Evolutionary conservation across 495 filamentous ascomycete species (phyloP).

Genomic region (Penicillium canariense): DNA sequence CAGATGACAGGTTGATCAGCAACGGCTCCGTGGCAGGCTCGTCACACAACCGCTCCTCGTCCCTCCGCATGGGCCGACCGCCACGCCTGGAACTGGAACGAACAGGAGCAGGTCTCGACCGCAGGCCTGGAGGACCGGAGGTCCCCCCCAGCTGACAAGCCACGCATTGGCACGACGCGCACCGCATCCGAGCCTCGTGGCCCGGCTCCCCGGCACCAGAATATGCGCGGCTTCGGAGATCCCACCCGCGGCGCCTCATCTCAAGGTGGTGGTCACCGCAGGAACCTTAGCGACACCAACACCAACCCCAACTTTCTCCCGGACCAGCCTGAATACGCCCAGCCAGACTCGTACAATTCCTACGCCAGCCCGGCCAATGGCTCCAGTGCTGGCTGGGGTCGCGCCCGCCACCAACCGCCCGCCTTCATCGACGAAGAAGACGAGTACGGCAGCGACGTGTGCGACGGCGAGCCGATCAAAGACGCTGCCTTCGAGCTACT

Average conservation of each 20-base stretch:
- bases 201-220: constrained; percentile 26
- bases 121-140: constrained; percentile 21
- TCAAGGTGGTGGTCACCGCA: constrained; percentile 28
- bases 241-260: constrained; percentile 12
- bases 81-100: constrained; percentile 42
- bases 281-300: constrained; percentile 34
- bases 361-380: constrained; percentile 44
- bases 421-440: constrained; percentile 73
- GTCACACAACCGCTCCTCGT: constrained; percentile 22
- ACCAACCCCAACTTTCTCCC: constrained; percentile 5
- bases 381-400: constrained; percentile 31
- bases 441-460: constrained; percentile 64
- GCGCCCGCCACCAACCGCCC: constrained; percentile 43
- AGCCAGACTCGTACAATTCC: constrained; percentile 41
- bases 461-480: constrained; percentile 58
- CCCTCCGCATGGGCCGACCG: constrained; percentile 35
- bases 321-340: background rate
- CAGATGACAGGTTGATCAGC: constrained; percentile 65
- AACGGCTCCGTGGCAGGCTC: constrained; percentile 11
- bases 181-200: constrained; percentile 56
- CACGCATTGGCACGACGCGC: constrained; percentile 51
- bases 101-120: constrained; percentile 29
- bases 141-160: constrained; percentile 31
- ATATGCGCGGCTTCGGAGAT: constrained; percentile 25
- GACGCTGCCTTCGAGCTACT: constrained; percentile 87